Evolutionary conservation across 176 grass and related monocot genomes (phyloP).

Genomic region (Musa troglodytarum): DNA sequence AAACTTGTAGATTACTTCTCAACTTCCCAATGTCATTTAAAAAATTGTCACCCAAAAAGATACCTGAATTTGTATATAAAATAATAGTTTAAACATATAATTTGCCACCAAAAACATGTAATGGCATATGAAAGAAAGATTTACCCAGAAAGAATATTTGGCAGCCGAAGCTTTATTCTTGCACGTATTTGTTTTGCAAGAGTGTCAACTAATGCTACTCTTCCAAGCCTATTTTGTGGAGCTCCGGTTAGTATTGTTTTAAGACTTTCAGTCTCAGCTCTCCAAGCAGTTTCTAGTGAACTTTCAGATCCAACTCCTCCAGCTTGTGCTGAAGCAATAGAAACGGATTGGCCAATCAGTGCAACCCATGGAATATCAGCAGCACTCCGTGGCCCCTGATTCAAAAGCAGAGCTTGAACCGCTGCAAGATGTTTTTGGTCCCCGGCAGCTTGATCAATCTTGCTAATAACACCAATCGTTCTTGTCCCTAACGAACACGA

Average conservation of each 20-base stretch:
- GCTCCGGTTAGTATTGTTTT: slow-evolving; percentile 47
- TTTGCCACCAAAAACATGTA: not conserved
- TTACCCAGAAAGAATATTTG: slow-evolving; percentile 70
- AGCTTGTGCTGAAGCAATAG: slow-evolving; percentile 44
- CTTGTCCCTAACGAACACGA: slow-evolving; percentile 52
- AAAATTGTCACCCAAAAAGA: not conserved
- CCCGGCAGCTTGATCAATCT: slow-evolving; percentile 63
- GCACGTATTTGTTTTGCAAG: slow-evolving; percentile 60
- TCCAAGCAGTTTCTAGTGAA: slow-evolving; percentile 59
- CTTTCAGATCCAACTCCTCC: slow-evolving; percentile 48
- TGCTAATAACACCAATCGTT: slow-evolving; percentile 72
- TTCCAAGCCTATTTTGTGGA: slow-evolving; percentile 58
- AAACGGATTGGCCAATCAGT: slow-evolving; percentile 60
- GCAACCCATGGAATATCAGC: slow-evolving; percentile 66
- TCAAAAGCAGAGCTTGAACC: slow-evolving; percentile 54
- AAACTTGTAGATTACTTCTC: not conserved
- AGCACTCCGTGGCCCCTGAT: slow-evolving; percentile 59
- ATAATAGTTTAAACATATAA: not conserved
- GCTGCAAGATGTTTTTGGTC: slow-evolving; percentile 65
- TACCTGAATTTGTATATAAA: not conserved
- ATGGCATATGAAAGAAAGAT: slow-evolving; percentile 1
- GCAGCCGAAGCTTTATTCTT: slow-evolving; percentile 51
- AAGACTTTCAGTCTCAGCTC: slow-evolving; percentile 67
- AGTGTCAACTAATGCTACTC: slow-evolving; percentile 64
- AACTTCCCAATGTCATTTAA: not conserved